Conservation (phyloP, 2,329 filamentous ascomycete species). For the Trichoderma guizhouense region DNA sequence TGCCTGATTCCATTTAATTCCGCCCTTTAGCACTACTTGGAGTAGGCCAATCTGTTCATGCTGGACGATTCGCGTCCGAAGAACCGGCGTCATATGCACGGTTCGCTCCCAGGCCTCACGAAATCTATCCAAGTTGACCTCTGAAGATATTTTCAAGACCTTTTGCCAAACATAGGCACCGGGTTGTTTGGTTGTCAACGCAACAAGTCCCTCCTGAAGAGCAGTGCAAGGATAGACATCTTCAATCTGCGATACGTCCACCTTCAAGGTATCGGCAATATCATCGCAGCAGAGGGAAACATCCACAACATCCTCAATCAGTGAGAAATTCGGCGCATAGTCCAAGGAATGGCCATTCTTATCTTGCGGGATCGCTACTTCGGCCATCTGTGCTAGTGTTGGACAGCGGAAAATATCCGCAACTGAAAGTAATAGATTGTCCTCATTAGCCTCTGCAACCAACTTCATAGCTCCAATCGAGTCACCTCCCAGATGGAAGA, state of each 20-base stretch:
- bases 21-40: slow-evolving; percentile 41
- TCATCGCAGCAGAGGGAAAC: background rate
- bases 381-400: background rate
- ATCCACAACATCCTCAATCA: background rate
- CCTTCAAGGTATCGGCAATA: background rate
- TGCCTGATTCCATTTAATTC: slow-evolving; percentile 24
- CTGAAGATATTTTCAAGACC: slow-evolving; percentile 23
- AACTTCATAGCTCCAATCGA: slow-evolving; percentile 44
- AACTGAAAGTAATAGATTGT: slow-evolving; percentile 9
- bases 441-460: slow-evolving; percentile 34
- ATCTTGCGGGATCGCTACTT: no score
- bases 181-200: slow-evolving; percentile 25
- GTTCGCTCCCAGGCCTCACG: background rate
- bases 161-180: slow-evolving; percentile 23
- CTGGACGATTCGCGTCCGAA: slow-evolving; percentile 47
- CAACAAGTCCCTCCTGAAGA: slow-evolving; percentile 37
- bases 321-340: slow-evolving; percentile 8
- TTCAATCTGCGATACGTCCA: slow-evolving; percentile 21
- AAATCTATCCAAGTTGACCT: background rate
- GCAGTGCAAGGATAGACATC: slow-evolving; percentile 38
- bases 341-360: no score
- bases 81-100: slow-evolving; percentile 26
- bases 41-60: slow-evolving; percentile 37
- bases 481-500: slow-evolving; percentile 43
- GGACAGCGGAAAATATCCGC: slow-evolving; percentile 17